Percentiles rank a stretch among this genome's conserved stretches.
Conservation (phyloP, 768 basidiomycete genomes). For the Rhodotorula babjevae region DNA sequence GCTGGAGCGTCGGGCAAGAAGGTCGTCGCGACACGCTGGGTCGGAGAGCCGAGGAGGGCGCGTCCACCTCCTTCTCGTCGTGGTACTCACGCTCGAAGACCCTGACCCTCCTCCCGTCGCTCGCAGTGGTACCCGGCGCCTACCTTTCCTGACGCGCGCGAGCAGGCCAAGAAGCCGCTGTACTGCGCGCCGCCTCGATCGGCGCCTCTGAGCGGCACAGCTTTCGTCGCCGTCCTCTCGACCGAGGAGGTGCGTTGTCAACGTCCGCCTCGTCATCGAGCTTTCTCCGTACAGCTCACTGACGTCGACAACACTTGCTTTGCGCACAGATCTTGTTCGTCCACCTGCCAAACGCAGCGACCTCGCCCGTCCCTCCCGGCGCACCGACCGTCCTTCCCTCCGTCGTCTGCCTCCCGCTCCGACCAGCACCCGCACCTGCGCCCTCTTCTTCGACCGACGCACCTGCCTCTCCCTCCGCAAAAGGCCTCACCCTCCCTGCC, state of each 20-base stretch:
- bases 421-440: background rate
- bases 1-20: background rate
- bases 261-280: too few species aligned
- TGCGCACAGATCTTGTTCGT: background rate
- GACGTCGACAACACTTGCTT: too few species aligned
- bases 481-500: slow-evolving; percentile 11
- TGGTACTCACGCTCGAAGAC: too few species aligned
- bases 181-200: slow-evolving; percentile 31
- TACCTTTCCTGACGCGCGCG: background rate
- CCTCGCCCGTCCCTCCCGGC: slow-evolving; percentile 3
- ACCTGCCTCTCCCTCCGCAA: background rate
- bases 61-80: background rate
- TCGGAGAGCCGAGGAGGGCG: slow-evolving; percentile 28
- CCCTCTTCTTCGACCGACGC: background rate
- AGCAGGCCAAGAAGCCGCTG: slow-evolving; percentile 10
- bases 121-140: slow-evolving; percentile 28
- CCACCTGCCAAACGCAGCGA: slow-evolving; percentile 10
- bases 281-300: too few species aligned
- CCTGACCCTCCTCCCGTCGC: background rate
- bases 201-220: slow-evolving; percentile 18
- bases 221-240: slow-evolving; percentile 28
- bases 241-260: slow-evolving; percentile 20
- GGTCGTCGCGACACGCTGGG: slow-evolving; percentile 21
- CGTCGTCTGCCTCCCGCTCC: slow-evolving; percentile 14
- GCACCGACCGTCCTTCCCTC: slow-evolving; percentile 3